Evolutionary conservation across 306 rosid genomes (phyloP), one percentile per base, ranked within the genome.

Genomic region (Macrotyloma uniflorum): DNA sequence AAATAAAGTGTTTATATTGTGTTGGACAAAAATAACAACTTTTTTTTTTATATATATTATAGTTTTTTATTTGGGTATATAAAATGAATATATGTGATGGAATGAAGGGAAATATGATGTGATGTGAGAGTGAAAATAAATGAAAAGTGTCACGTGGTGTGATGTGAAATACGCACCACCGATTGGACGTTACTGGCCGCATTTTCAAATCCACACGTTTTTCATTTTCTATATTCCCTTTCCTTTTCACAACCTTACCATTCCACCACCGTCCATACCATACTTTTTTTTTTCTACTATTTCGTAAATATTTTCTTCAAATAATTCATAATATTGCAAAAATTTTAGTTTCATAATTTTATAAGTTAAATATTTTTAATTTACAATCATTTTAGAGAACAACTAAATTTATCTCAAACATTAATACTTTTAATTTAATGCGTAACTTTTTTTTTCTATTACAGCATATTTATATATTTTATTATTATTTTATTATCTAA

Each of bases 71-170:
- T n/a, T n/a, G n/a, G n/a, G n/a, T n/a, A n/a, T n/a, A n/a, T n/a
- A n/a, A n/a, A n/a, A n/a, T n/a, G n/a, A n/a, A n/a, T n/a, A n/a
- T n/a, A n/a, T n/a, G n/a, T n/a, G n/a, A n/a, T n/a, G n/a, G n/a
- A n/a, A n/a, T n/a, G n/a, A n/a, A n/a, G n/a, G n/a, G n/a, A n/a
- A n/a, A n/a, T n/a, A n/a, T n/a, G n/a, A n/a, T n/a, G 43, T 38
- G 43, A 38, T 38, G 12, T 38, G 43, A 38, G 13, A 16, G 8
- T 5, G 65, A 75, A 38, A 35, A 23, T 14, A 68, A 69, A 69
- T 26, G 33, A 40, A 61, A 61, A 49, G 42, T 26, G 20, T 62
- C 82, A 76, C 74, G 78, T 76, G 82, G 45, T 50, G 61, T 23
- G 65, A 47, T 50, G 67, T 43, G 65, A 36, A n/a, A 2, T 42